These are phyloP conservation scores for Cadophora sp. DNA, from an alignment of 2,329 filamentous ascomycete genomes.

Conservation along the genomic window DNA sequence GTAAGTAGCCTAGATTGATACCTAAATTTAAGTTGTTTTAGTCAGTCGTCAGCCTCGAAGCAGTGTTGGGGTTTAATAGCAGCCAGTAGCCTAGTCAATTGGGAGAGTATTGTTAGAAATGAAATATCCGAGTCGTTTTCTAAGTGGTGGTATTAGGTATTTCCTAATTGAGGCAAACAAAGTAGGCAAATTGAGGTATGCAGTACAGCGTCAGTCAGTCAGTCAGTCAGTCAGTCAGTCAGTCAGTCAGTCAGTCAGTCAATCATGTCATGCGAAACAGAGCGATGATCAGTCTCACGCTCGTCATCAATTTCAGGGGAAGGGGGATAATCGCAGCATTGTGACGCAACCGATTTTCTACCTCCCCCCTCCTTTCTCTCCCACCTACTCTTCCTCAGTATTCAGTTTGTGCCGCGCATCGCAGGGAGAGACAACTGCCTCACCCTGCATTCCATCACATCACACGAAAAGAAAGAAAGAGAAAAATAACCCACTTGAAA, in stretches of 20 bases:
- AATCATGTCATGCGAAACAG: not conserved
- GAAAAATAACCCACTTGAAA: not conserved
- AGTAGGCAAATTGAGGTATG: not conserved
- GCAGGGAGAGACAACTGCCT: no score
- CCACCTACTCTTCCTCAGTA: not conserved
- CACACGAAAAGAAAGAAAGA: not conserved
- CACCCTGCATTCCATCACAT: not conserved
- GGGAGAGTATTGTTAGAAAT: no score
- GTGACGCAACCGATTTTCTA: slow-evolving; percentile 7
- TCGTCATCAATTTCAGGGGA: slow-evolving; percentile 12
- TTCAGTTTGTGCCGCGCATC: not conserved
- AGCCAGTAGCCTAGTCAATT: no score
- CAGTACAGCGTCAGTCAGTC: slow-evolving; percentile 1
- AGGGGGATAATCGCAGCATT: slow-evolving; percentile 7
- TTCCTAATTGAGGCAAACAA: not conserved
- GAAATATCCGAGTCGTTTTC: no score
- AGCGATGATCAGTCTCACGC: not conserved
- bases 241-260: no score
- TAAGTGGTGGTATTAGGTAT: no score
- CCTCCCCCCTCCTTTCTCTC: not conserved
- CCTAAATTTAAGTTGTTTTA: no score
- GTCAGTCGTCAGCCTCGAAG: not conserved
- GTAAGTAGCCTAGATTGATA: not conserved
- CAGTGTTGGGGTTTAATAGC: no score
- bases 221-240: no score